These are phyloP conservation scores for Kwoniella newhampshirensis DNA, from an alignment of 768 basidiomycete species.

Conservation along the genomic window DNA sequence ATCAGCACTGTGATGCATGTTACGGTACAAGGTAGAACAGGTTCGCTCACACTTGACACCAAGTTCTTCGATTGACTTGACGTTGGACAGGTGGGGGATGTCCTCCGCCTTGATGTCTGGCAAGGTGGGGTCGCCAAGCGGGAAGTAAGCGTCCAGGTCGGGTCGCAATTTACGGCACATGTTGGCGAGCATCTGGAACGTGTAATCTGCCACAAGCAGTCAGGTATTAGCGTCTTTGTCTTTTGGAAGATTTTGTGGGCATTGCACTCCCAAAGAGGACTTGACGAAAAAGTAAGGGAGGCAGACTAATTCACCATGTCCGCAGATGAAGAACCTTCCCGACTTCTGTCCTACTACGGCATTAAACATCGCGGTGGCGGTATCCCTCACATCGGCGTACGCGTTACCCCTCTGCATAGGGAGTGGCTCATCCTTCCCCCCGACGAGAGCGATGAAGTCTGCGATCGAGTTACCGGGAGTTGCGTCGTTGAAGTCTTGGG, in stretches of 20 bases:
- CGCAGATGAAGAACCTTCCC: constrained; percentile 3
- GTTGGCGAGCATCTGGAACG: constrained; percentile 20
- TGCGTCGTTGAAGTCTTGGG: constrained; percentile 10
- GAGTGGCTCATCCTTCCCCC: constrained; percentile 6
- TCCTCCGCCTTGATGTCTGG: neutral
- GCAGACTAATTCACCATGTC: neutral
- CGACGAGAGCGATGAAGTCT: neutral
- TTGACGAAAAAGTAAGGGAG: too few relatives aligned
- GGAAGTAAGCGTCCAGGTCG: constrained; percentile 14
- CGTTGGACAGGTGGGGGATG: constrained; percentile 5
- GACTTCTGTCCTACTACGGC: neutral
- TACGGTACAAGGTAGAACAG: too few relatives aligned
- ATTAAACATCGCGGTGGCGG: neutral
- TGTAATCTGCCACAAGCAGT: too few relatives aligned
- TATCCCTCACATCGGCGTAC: neutral
- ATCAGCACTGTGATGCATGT: too few relatives aligned
- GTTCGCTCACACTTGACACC: constrained; percentile 16
- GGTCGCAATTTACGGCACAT: constrained; percentile 12
- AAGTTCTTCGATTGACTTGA: constrained; percentile 8
- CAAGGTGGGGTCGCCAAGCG: constrained; percentile 10
- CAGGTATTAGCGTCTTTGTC: too few relatives aligned
- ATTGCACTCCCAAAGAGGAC: too few relatives aligned
- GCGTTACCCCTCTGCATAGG: too few relatives aligned
- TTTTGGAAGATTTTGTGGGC: too few relatives aligned
- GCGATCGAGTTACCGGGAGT: too few relatives aligned